A percentile compares a stretch with the other conserved stretches of the same genome.
These are phyloP conservation scores for Amylocarpus encephaloides DNA, from an alignment of 2,329 filamentous ascomycete genomes.

Conservation along the genomic window DNA sequence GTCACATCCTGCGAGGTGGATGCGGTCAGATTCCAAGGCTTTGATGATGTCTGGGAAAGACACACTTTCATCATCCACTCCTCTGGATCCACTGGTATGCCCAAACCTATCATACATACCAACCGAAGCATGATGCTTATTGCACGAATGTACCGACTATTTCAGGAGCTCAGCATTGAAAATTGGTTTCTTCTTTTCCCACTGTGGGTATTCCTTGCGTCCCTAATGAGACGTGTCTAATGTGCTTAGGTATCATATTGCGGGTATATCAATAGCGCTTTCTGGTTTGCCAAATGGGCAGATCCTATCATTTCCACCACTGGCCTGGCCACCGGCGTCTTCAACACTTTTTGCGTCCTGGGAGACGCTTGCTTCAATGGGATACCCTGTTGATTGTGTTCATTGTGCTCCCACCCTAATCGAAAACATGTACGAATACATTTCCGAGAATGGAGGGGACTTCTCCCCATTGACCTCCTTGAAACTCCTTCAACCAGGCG, in stretches of 20 bases:
- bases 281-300: constrained; percentile 30
- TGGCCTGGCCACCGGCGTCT: constrained; percentile 28
- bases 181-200: constrained; percentile 33
- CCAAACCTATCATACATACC: constrained; percentile 30
- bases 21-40: constrained; percentile 24
- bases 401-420: constrained; percentile 31
- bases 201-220: constrained; percentile 18
- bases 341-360: constrained; percentile 25
- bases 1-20: constrained; percentile 16
- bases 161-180: constrained; percentile 28
- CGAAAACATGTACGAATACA: constrained; percentile 30
- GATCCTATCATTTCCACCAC: constrained; percentile 29
- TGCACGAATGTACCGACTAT: constrained; percentile 31
- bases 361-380: constrained; percentile 24
- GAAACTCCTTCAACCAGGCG: constrained; percentile 31
- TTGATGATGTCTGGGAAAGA: constrained; percentile 29
- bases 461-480: constrained; percentile 26
- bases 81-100: constrained; percentile 29
- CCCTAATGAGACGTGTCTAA: constrained; percentile 1
- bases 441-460: constrained; percentile 22
- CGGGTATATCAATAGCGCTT: constrained; percentile 29
- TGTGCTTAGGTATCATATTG: constrained; percentile 26
- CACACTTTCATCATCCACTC: constrained; percentile 31
- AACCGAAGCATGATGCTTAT: constrained; percentile 32
- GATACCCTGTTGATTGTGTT: constrained; percentile 27